A percentile compares a stretch with the other conserved stretches of the same genome.
Evolutionary conservation across 768 basidiomycete species (phyloP).

Genomic region (Nidularia pulvinata): DNA sequence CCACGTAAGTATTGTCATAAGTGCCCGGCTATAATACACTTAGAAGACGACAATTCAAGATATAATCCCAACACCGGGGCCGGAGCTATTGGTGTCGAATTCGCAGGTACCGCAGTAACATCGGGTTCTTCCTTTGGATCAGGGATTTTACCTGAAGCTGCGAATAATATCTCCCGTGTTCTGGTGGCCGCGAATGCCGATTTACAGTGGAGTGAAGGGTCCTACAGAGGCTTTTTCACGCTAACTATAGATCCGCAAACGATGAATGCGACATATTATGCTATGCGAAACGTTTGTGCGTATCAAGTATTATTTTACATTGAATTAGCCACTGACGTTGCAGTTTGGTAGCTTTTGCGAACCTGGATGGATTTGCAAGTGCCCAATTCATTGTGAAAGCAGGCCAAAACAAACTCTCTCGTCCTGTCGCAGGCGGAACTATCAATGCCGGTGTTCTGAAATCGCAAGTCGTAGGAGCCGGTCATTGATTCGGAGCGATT

Average conservation of each 20-base stretch:
- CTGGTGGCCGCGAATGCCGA: constrained; percentile 42
- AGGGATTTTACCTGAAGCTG: constrained; percentile 31
- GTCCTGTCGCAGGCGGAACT: constrained; percentile 47
- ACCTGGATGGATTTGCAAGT: constrained; percentile 41
- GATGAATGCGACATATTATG: constrained; percentile 53
- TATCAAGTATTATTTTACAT: constrained; percentile 2
- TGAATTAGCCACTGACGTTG: neutral
- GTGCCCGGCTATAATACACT: neutral
- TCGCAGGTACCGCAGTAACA: constrained; percentile 61
- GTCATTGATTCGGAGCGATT: no score
- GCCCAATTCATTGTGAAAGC: constrained; percentile 38
- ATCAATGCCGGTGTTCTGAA: constrained; percentile 45
- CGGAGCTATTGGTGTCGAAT: constrained; percentile 58
- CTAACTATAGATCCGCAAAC: constrained; percentile 42
- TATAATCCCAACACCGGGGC: constrained; percentile 47
- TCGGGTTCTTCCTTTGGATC: constrained; percentile 46
- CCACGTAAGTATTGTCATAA: constrained; percentile 24
- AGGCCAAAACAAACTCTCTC: constrained; percentile 42
- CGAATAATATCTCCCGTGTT: constrained; percentile 31
- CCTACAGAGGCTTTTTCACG: constrained; percentile 60
- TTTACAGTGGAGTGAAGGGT: constrained; percentile 62
- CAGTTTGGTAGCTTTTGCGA: constrained; percentile 27
- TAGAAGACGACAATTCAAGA: constrained; percentile 13
- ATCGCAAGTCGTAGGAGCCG: constrained; percentile 5
- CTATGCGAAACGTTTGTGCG: constrained; percentile 47